Evolutionary conservation across 225 moss, liverwort and hornwort genomes (phyloP).

Genomic region (Bryum argenteum): DNA sequence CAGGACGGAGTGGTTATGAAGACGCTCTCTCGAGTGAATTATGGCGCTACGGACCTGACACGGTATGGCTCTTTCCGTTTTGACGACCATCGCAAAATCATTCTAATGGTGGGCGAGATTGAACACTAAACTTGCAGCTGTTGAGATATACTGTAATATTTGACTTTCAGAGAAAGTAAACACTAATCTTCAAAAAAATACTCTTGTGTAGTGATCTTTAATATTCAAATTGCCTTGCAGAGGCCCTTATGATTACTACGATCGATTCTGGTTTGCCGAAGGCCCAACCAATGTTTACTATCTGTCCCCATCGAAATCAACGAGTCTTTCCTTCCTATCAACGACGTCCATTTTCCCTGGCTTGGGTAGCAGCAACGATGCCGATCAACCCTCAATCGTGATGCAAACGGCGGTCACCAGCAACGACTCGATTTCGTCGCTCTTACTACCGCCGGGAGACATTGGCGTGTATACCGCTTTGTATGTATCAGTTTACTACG

Average conservation of each 20-base stretch:
- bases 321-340: slow-evolving; percentile 3
- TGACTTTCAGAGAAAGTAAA: neutral
- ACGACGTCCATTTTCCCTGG: neutral
- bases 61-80: slow-evolving; percentile 10
- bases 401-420: slow-evolving; percentile 27
- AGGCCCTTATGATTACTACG: slow-evolving; percentile 21
- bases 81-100: neutral
- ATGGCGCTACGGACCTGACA: neutral
- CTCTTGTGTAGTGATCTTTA: no score
- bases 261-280: slow-evolving; percentile 23
- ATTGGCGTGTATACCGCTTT: neutral
- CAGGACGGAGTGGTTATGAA: neutral
- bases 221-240: slow-evolving; percentile 29
- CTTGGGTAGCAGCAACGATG: neutral
- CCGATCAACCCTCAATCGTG: neutral
- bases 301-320: no score
- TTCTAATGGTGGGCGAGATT: no score
- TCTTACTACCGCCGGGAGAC: neutral
- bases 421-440: neutral
- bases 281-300: neutral
- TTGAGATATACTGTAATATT: no score
- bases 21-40: slow-evolving; percentile 7
- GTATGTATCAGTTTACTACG: slow-evolving; percentile 1
- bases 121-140: no score
- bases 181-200: neutral